Evolutionary conservation across 805 yeast species (phyloP), one percentile per base, ranked within the genome.

Genomic region (Zygotorulaspora danielsina): DNA sequence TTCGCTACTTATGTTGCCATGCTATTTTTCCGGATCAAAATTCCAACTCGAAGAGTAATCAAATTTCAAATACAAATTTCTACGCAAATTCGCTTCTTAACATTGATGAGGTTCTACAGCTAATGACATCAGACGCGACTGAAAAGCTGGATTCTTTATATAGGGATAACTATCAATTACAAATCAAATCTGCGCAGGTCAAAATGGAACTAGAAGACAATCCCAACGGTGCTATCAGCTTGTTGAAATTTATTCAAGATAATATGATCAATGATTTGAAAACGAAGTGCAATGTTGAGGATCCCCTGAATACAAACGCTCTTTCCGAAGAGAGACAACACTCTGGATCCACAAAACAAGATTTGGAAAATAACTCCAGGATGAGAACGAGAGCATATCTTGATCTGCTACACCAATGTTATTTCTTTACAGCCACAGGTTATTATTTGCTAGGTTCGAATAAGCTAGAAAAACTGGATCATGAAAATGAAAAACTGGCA

Each of bases 1-100:
- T 90, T 19, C 69, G 97, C 22, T 87, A 84, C 52, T 70, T 84
- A 0, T 90, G 97, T 51, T 84, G 93, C 43, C 94, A 86, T 63
- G 86, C 95, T 1, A 75, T 51, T 34, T 60, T 46, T 45, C 61
- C 51, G 26, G 57, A 53, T n/a, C 37, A 31, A 6, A 39, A 32
- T 34, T 44, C 39, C 12, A 44, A 41, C 19, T 18, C 20, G n/a
- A 37, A 34, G 17, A 24, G 20, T n/a, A 34, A 34, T 15, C 39
- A 34, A 4, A 11, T 13, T 11, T 16, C 32, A 19, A 39, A 31
- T 27, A 24, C 43, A 7, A 39, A 36, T 39, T 15, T 33, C 3
- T 19, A 36, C 9, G 16, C 36, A 6, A 29, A 41, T 17, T 31
- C 37, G 5, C 39, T 54, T 9, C 54, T 55, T 17, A 55, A 55